Evolutionary conservation across 345 rosid genomes (phyloP).

Genomic region (Salix exigua): DNA sequence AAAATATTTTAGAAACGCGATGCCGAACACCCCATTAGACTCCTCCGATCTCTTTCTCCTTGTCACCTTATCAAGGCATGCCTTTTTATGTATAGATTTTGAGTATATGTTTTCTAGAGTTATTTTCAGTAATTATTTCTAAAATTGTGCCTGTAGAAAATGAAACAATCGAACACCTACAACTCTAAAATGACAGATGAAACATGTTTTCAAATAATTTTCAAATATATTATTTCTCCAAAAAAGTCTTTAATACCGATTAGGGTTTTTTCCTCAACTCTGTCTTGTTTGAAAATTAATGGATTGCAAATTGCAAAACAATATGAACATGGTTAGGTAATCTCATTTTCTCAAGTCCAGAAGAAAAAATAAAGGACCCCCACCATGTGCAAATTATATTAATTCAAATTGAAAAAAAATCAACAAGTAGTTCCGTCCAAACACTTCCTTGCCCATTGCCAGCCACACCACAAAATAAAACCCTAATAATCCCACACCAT

Average conservation of each 20-base stretch:
- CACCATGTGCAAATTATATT: slow-evolving; percentile 19
- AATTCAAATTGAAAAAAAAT: neutral
- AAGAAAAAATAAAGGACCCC: neutral
- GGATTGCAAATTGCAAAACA: neutral
- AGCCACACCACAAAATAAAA: neutral
- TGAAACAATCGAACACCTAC: no score
- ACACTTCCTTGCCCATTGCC: neutral
- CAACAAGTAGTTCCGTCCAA: neutral
- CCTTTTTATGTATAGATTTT: no score
- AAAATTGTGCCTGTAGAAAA: no score
- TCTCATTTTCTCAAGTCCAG: neutral
- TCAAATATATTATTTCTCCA: no score
- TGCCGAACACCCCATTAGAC: no score
- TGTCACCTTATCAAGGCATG: no score
- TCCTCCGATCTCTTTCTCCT: no score
- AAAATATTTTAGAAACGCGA: rapidly evolving
- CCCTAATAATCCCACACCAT: neutral
- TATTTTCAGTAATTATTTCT: no score
- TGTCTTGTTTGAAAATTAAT: neutral
- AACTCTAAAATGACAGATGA: no score
- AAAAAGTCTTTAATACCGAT: neutral
- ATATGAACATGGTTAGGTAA: neutral
- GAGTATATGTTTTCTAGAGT: no score
- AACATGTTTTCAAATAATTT: no score
- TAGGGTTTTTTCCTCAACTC: neutral